Conservation (phyloP, 1,139 yeast species). For the Hansenula lynferdii region DNA sequence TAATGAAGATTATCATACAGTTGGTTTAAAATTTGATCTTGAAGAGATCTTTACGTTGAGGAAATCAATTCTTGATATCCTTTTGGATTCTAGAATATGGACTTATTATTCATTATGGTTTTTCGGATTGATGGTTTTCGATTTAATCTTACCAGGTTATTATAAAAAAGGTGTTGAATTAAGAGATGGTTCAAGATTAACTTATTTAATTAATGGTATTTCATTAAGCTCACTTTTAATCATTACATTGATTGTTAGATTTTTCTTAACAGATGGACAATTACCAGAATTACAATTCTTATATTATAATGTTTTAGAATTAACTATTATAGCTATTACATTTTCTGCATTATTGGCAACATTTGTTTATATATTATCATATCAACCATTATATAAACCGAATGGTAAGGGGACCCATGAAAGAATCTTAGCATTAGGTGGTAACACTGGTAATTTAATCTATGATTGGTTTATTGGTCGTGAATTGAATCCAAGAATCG, state of each 20-base stretch:
- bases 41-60: conserved; percentile 27
- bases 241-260: conserved; percentile 44
- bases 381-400: conserved; percentile 43
- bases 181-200: conserved; percentile 68
- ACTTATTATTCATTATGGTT: conserved; percentile 74
- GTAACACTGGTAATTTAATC: conserved; percentile 69
- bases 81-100: conserved; percentile 47
- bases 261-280: conserved; percentile 41
- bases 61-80: conserved; percentile 18
- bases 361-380: conserved; percentile 65
- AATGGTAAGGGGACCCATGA: conserved; percentile 58
- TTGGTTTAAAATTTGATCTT: conserved; percentile 43
- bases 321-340: conserved; percentile 57
- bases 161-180: conserved; percentile 59
- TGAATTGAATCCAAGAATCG: conserved; percentile 88
- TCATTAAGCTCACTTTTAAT: conserved; percentile 46
- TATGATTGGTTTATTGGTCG: conserved; percentile 98
- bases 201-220: conserved; percentile 80
- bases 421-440: conserved; percentile 76
- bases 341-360: conserved; percentile 62
- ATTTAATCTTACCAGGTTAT: conserved; percentile 70
- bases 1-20: conserved; percentile 50
- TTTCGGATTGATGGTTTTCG: conserved; percentile 55
- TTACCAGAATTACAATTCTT: conserved; percentile 79
- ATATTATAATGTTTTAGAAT: conserved; percentile 61